Base-by-base conservation (phyloP, 108 stramenopile genomes). In the Chaetoceros muelleri region DNA sequence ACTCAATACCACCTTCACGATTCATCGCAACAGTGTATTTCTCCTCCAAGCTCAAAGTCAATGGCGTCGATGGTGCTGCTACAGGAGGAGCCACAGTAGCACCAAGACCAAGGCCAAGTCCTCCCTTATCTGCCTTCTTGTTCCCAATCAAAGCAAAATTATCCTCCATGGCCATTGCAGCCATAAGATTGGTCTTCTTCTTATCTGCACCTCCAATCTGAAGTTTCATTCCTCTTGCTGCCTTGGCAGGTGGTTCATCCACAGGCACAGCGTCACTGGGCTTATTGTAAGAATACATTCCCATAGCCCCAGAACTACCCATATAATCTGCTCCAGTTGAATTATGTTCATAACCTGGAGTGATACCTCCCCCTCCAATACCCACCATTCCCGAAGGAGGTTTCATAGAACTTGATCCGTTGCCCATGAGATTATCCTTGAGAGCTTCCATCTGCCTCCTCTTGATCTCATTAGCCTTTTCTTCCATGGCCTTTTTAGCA, bases 201-300 rank as follows among this genome's bases (percentile, higher is more conserved):
- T 67, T 80, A 27, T 64, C 71, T 16, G 64, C 64, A 44, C 74
- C 79, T 50, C 66, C 49, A 24, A 72, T 78, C 3, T 87, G 87
- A 20, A 98, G 89, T 72, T 95, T 95, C 97, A 98, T 95, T 46
- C 95, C 94, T 81, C 93, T 93, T 61, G 85, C 87, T 29, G 87
- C 67, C 20, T 81, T 82, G 73, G 83, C 78, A 22, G 79, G 76
- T 26, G 66, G 65, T 44, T 77, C 69, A 5, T 61, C 24, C 3
- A 45, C 58, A 13, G 79, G 73, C 51, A 67, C 75, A 16, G 59
- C 53, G 30, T 65, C 69, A 24, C 48, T 60, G 8, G 65, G 61
- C 27, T 62, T 61, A 29, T 78, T 60, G 57, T 73, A 62, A 19
- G 67, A 64, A 27, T 28, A 48, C 1, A 23, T 26, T 17, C 46